Evolutionary conservation across 805 yeast genomes (phyloP).

Genomic region (Kuraishia hungarica): DNA sequence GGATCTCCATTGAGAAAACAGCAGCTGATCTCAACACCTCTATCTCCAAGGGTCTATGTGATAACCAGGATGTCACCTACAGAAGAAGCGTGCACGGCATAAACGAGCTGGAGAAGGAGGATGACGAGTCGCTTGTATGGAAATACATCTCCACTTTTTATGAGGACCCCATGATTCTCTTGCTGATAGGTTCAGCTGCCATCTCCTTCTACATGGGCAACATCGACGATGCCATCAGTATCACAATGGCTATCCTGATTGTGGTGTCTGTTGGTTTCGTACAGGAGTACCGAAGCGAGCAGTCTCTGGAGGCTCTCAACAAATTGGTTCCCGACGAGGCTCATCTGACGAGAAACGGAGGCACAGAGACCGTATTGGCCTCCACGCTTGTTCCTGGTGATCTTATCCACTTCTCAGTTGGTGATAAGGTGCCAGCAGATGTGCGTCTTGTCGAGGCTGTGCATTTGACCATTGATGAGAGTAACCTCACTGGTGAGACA

Average conservation of each 20-base stretch:
- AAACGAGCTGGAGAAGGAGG: slow-evolving; percentile 72
- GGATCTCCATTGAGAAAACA: slow-evolving; percentile 58
- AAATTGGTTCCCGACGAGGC: slow-evolving; percentile 96
- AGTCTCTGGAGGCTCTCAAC: slow-evolving; percentile 87
- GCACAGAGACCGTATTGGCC: slow-evolving; percentile 76
- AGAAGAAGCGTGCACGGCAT: slow-evolving; percentile 72
- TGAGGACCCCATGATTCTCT: slow-evolving; percentile 83
- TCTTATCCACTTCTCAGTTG: slow-evolving; percentile 78
- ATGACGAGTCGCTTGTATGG: slow-evolving; percentile 62
- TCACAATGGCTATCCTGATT: slow-evolving; percentile 82
- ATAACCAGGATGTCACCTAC: slow-evolving; percentile 60
- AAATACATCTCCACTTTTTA: slow-evolving; percentile 76
- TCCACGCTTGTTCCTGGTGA: slow-evolving; percentile 93
- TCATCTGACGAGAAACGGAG: slow-evolving; percentile 76
- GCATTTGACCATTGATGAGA: slow-evolving; percentile 83
- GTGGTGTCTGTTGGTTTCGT: slow-evolving; percentile 97
- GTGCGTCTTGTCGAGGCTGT: slow-evolving; percentile 71
- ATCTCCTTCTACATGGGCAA: slow-evolving; percentile 92
- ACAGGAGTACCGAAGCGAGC: slow-evolving; percentile 93
- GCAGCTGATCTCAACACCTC: slow-evolving; percentile 56
- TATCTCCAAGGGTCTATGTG: slow-evolving; percentile 47
- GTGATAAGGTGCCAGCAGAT: slow-evolving; percentile 97
- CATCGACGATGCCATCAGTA: slow-evolving; percentile 90
- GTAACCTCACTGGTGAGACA: slow-evolving; percentile 93
- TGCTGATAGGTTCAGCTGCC: slow-evolving; percentile 84